phyloP scores from a whole-genome alignment of 495 filamentous ascomycete species.

The Hypoxylon fuscum region DNA sequence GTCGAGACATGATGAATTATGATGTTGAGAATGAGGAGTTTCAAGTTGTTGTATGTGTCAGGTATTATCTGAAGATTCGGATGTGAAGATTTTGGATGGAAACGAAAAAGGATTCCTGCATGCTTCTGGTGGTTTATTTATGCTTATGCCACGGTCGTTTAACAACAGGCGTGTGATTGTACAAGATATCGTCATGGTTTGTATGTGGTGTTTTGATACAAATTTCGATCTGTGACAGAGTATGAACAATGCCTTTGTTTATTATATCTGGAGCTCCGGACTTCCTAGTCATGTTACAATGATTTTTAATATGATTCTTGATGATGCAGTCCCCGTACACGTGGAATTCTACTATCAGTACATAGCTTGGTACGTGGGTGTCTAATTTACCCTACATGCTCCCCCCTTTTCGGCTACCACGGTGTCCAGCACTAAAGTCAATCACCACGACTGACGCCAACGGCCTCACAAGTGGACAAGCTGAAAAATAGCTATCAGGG shows the following conservation, averaged over 20 bases:
- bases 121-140: neutral
- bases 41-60: neutral
- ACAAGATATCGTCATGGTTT: conserved; percentile 4
- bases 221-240: conserved; percentile 1
- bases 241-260: neutral
- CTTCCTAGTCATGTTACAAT: neutral
- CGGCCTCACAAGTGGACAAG: conserved; percentile 4
- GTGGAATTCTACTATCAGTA: conserved; percentile 21
- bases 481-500: neutral
- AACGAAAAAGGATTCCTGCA: neutral
- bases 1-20: conserved; percentile 13
- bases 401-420: conserved; percentile 1
- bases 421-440: conserved; percentile 23
- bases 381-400: conserved; percentile 2
- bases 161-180: conserved; percentile 2
- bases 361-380: conserved; percentile 20
- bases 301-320: neutral
- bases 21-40: neutral
- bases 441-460: conserved; percentile 13
- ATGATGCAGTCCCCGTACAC: conserved; percentile 15
- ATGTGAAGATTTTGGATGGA: neutral
- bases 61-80: neutral
- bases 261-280: conserved; percentile 7
- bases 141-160: neutral
- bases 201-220: conserved; percentile 1